Conservation (phyloP, 208 protist genomes). For the Crithidia expoeki region DNA sequence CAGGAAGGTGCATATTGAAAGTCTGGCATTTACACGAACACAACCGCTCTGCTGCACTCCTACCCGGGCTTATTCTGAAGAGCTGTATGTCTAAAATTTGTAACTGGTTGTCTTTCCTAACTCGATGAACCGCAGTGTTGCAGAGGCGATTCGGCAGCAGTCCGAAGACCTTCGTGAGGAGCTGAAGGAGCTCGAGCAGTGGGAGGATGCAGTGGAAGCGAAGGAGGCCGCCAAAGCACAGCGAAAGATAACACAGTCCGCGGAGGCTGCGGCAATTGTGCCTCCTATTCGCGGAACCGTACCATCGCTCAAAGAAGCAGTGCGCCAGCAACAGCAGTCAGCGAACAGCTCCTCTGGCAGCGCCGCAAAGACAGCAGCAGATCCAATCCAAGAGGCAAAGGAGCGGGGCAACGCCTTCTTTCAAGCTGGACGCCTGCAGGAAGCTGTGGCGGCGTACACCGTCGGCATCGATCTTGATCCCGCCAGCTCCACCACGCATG, state of each 20-base stretch:
- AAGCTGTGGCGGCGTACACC: slow-evolving; percentile 85
- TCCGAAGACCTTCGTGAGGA: slow-evolving; percentile 88
- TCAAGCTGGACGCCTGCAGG: slow-evolving; percentile 59
- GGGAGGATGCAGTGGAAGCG: slow-evolving; percentile 69
- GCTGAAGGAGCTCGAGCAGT: slow-evolving; percentile 81
- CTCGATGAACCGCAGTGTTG: slow-evolving; percentile 45
- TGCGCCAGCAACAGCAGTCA: slow-evolving; percentile 34
- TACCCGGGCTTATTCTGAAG: background rate
- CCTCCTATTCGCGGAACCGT: slow-evolving; percentile 88
- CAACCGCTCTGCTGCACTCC: too few species aligned
- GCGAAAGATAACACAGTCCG: slow-evolving; percentile 33
- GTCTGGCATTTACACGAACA: too few species aligned
- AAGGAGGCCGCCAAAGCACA: slow-evolving; percentile 45
- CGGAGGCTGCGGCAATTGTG: slow-evolving; percentile 19
- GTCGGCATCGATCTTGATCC: slow-evolving; percentile 87
- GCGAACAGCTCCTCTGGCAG: background rate
- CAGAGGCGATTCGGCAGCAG: slow-evolving; percentile 79
- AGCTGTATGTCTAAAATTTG: background rate
- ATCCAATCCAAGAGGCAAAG: slow-evolving; percentile 69
- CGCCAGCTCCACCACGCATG: slow-evolving; percentile 55
- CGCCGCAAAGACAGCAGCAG: background rate
- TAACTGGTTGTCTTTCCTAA: background rate
- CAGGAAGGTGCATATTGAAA: too few species aligned
- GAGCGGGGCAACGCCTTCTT: slow-evolving; percentile 89
- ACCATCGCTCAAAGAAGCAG: slow-evolving; percentile 82